Evolutionary conservation across 108 stramenopile species (phyloP), one percentile per base, ranked within the genome.

Genomic region (Skeletonema potamos): DNA sequence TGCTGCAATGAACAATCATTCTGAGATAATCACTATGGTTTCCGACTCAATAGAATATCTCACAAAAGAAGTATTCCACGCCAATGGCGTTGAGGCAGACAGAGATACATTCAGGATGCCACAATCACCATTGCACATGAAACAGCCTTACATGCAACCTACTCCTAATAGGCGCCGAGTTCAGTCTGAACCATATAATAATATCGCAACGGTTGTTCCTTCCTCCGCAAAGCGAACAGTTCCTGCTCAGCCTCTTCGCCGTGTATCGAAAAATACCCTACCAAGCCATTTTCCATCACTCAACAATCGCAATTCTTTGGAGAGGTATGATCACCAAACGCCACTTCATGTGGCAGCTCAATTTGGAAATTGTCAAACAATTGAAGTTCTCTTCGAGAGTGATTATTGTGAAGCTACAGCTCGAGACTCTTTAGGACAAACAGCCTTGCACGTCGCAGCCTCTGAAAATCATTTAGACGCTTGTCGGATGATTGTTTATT

Each of bases 311-410:
- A 70, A 77, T 48, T 28, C 32, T 4, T 54, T 34, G 6, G 75
- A 76, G 15, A 36, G 69, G 13, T 48, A 63, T 41, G 69, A 76
- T 62, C 68, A 76, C 12, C 68, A 76, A 68, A 64, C 51, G n/a
- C 68, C 76, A 36, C 64, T 77, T 36, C 76, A 77, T 64, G 76
- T 77, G 12, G 76, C 76, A 32, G 76, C 68, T 27, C 68, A 68
- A 4, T 39, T 64, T 48, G 76, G 76, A 28, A 64, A 65, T 51
- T 51, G 62, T 39, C 6, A 37, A 32, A 68, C 64, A 26, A 58
- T 77, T 28, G 62, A 70, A 64, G 63, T 58, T 34, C 36, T 77
- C 46, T 69, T 70, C 29, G 68, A 65, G 27, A 70, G 76, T 51
- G 56, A 56, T 0, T 24, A 22, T 24, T 77, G 76, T 26, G 39